Percentiles rank a stretch among this genome's conserved stretches.
These are phyloP conservation scores for Rehmannia glutinosa DNA, from an alignment of 257 asterid species.

Conservation along the genomic window DNA sequence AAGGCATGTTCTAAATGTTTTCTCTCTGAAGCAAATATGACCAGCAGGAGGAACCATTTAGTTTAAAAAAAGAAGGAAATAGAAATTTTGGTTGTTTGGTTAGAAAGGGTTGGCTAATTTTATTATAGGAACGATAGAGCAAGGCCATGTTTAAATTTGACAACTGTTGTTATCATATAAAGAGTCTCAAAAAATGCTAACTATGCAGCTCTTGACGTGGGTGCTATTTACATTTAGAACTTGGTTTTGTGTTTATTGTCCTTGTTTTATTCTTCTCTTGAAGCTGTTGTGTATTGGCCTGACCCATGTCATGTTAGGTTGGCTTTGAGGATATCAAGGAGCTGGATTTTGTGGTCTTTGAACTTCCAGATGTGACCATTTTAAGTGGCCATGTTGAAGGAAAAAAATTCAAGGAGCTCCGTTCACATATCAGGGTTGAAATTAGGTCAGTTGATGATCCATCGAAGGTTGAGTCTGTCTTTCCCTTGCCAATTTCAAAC, in stretches of 20 bases:
- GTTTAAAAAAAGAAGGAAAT: neutral
- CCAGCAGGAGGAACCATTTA: neutral
- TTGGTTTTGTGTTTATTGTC: neutral
- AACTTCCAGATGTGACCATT: constrained; percentile 78
- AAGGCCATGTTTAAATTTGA: neutral
- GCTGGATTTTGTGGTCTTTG: constrained; percentile 79
- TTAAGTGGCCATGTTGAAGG: constrained; percentile 92
- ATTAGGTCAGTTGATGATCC: constrained; percentile 65
- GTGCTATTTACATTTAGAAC: no score
- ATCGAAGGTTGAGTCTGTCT: constrained; percentile 58
- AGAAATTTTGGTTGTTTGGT: neutral
- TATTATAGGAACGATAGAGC: neutral
- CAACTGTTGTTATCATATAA: neutral
- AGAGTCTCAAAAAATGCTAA: neutral
- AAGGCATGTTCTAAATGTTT: neutral
- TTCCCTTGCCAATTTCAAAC: constrained; percentile 91
- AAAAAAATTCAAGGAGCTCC: constrained; percentile 54
- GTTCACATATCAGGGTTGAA: constrained; percentile 69
- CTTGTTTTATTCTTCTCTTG: constrained; percentile 2
- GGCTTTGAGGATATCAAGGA: constrained; percentile 60
- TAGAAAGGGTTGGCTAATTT: neutral
- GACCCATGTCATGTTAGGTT: constrained; percentile 44
- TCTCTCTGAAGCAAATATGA: constrained; percentile 4
- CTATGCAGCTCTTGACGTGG: neutral
- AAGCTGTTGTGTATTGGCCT: constrained; percentile 16